Evolutionary conservation across 805 yeast genomes (phyloP), one percentile per base, ranked within the genome.

Genomic region (Yamadazyma scolyti): DNA sequence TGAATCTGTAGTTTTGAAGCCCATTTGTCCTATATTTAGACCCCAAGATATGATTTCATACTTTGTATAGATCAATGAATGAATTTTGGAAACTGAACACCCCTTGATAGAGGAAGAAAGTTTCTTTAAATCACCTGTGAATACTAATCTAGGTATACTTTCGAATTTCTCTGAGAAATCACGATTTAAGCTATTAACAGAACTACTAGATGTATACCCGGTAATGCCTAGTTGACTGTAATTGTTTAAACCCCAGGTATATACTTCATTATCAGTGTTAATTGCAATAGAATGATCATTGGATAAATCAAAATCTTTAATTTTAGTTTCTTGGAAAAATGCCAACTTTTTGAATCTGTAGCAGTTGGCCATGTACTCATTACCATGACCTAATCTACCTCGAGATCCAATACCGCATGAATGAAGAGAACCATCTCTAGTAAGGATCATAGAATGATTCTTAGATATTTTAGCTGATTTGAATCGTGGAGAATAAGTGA

Each of bases 1-100:
- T 4, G n/a, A 12, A 3, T 28, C 23, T 9, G 28, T 36, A 5
- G 48, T 27, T 9, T 61, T 44, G 29, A 73, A 61, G 3, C 90
- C 90, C 79, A 86, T 75, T 52, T 86, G 95, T 0, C 96, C 96
- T 20, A 76, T 58, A 48, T 86, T 83, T 21, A 80, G 56, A 2
- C 96, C 96, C 95, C 95, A 86, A 22, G 75, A 54, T 37, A 59
- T 73, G 1, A 82, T 41, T 7, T 71, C 73, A 25, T 59, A 50
- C 5, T 58, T 61, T 0, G 78, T 59, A 38, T 66, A 80, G 0
- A 74, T 83, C 12, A 79, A 67, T 4, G 90, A 76, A 50, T 85
- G 94, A 9, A 80, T 66, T 27, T 71, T 76, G 3, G 95, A 83
- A 12, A 82, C 78, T 1, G 79, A 62, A 15, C 76, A 57, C 5